Evolutionary conservation across 1,284 basidiomycete genomes (phyloP).

Genomic region (Austroboletus niveus): DNA sequence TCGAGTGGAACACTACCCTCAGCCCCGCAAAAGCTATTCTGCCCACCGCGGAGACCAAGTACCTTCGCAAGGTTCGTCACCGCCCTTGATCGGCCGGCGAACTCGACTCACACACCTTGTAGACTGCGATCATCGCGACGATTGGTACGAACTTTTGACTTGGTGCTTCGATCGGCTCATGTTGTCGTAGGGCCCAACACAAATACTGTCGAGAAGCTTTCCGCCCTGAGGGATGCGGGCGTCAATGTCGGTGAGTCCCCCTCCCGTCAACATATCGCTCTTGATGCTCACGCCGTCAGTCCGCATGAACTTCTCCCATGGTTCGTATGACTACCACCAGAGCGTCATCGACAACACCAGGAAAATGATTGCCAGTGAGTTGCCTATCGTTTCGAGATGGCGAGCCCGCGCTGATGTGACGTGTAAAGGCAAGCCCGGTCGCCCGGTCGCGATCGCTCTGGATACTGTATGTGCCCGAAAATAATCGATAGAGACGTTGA

Average conservation of each 20-base stretch:
- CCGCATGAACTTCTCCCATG: slow-evolving; percentile 99
- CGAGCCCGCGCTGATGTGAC: slow-evolving; percentile 4
- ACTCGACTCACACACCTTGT: slow-evolving; percentile 9
- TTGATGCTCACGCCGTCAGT: slow-evolving; percentile 48
- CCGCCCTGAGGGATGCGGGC: slow-evolving; percentile 80
- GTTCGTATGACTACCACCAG: slow-evolving; percentile 95
- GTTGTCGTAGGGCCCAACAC: slow-evolving; percentile 76
- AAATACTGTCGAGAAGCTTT: slow-evolving; percentile 85
- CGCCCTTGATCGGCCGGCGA: not conserved
- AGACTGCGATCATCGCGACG: slow-evolving; percentile 97
- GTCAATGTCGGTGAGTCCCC: slow-evolving; percentile 87
- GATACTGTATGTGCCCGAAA: slow-evolving; percentile 71
- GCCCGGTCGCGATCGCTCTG: slow-evolving; percentile 95
- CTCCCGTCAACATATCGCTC: slow-evolving; percentile 1
- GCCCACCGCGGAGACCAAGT: slow-evolving; percentile 78
- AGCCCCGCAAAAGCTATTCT: slow-evolving; percentile 67
- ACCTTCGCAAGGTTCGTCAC: slow-evolving; percentile 74
- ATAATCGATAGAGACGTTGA: slow-evolving; percentile 10
- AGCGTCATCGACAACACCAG: slow-evolving; percentile 96
- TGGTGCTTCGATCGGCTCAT: slow-evolving; percentile 10
- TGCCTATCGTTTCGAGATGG: not conserved
- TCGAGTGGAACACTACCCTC: slow-evolving; percentile 88
- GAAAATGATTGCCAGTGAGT: slow-evolving; percentile 73
- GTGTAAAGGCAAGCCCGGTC: slow-evolving; percentile 56
- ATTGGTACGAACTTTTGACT: slow-evolving; percentile 61